Evolutionary conservation across 2,329 filamentous ascomycete species (phyloP).

Genomic region (Coniochaeta pulveracea): DNA sequence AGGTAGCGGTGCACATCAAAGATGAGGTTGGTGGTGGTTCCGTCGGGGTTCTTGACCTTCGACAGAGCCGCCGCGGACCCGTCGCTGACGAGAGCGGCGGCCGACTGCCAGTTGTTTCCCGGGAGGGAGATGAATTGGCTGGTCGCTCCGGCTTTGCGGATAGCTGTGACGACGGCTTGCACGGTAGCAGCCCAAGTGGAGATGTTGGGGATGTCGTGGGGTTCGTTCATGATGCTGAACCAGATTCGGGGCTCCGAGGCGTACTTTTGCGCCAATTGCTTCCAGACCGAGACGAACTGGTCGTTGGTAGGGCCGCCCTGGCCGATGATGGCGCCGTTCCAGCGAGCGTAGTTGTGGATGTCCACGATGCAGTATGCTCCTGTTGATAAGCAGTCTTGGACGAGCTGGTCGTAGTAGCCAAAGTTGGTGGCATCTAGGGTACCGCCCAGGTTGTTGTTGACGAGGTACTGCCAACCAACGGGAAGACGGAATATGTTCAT

Average conservation of each 20-base stretch:
- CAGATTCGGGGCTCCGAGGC: conserved; percentile 28
- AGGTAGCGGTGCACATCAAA: conserved; percentile 34
- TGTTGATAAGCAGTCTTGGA: conserved; percentile 42
- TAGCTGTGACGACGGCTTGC: conserved; percentile 19
- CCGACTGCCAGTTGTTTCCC: conserved; percentile 32
- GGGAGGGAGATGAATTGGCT: conserved; percentile 34
- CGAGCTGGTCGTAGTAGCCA: conserved; percentile 38
- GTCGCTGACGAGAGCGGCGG: conserved; percentile 20
- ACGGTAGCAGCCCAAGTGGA: conserved; percentile 33
- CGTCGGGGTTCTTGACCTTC: conserved; percentile 29
- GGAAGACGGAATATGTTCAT: conserved; percentile 13
- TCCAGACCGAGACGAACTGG: conserved; percentile 51
- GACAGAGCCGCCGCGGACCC: conserved; percentile 25
- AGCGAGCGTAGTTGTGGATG: conserved; percentile 46
- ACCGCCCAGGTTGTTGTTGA: conserved; percentile 36
- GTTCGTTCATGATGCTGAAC: conserved; percentile 46
- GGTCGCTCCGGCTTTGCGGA: conserved; percentile 17
- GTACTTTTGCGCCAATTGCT: conserved; percentile 40
- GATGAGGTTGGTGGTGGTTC: conserved; percentile 26
- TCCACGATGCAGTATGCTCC: conserved; percentile 47
- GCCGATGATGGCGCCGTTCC: conserved; percentile 50
- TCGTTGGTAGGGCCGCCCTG: conserved; percentile 52
- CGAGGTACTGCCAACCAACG: conserved; percentile 47
- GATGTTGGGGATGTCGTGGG: conserved; percentile 30
- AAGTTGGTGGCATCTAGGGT: conserved; percentile 35